These are phyloP conservation scores for Melampsora americana DNA, from an alignment of 1,284 basidiomycete species.

Conservation along the genomic window DNA sequence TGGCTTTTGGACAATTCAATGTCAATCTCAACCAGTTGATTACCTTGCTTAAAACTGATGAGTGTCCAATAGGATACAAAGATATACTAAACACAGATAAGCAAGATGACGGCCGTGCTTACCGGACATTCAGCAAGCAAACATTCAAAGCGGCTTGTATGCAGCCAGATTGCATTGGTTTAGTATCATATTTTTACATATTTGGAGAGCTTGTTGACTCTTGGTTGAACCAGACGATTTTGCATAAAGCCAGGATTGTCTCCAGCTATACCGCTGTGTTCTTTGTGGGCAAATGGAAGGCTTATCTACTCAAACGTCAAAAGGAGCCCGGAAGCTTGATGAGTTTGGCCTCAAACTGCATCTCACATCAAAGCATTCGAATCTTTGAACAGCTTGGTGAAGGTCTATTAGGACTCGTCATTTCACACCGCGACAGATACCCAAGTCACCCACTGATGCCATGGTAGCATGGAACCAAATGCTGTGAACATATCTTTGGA, in stretches of 20 bases:
- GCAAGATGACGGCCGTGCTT: slow-evolving; percentile 6
- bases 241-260: not conserved
- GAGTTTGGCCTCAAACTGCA: slow-evolving; percentile 4
- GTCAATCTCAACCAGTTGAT: slow-evolving; percentile 13
- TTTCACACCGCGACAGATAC: slow-evolving; percentile 3
- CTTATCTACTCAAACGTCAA: not conserved
- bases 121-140: slow-evolving; percentile 6
- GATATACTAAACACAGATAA: slow-evolving; percentile 15
- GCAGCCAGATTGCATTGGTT: slow-evolving; percentile 2
- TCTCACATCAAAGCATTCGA: slow-evolving; percentile 13
- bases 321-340: not conserved
- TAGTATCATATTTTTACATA: not conserved
- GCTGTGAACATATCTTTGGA: not conserved
- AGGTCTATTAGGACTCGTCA: not conserved
- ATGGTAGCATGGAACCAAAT: not conserved
- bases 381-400: not conserved
- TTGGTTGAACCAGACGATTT: slow-evolving; percentile 3
- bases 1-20: slow-evolving; percentile 17
- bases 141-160: not conserved
- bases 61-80: not conserved
- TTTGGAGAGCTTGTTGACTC: slow-evolving; percentile 21
- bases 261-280: slow-evolving; percentile 5
- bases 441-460: slow-evolving; percentile 6
- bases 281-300: slow-evolving; percentile 2
- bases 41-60: not conserved